These are phyloP conservation scores for Exophiala sp. DNA, from an alignment of 2,329 filamentous ascomycete species.

Conservation along the genomic window DNA sequence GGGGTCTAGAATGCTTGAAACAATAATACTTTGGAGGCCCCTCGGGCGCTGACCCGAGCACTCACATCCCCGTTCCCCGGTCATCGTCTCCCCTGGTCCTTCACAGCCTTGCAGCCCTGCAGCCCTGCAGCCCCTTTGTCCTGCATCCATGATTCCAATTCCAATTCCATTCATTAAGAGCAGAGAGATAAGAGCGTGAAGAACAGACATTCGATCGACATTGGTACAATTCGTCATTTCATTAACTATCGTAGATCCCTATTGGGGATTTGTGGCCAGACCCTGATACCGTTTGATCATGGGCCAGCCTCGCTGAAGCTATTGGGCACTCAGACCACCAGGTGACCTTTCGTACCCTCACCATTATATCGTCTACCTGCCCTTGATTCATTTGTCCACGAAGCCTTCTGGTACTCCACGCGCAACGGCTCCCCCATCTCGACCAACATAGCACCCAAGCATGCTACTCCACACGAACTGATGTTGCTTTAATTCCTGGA, in stretches of 20 bases:
- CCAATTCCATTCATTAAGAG: too few relatives aligned
- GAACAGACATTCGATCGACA: not conserved
- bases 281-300: not conserved
- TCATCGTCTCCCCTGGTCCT: too few relatives aligned
- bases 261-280: not conserved
- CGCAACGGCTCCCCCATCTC: conserved; percentile 45
- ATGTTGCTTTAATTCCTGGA: conserved; percentile 68
- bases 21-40: too few relatives aligned
- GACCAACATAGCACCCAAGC: conserved; percentile 75
- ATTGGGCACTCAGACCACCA: conserved; percentile 7
- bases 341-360: not conserved
- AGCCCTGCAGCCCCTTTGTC: too few relatives aligned
- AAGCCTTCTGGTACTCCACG: conserved; percentile 80
- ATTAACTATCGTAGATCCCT: not conserved
- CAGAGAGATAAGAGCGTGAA: too few relatives aligned
- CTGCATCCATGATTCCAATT: too few relatives aligned
- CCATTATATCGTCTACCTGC: not conserved
- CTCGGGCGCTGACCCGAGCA: too few relatives aligned
- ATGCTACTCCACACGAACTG: conserved; percentile 78
- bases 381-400: conserved; percentile 30
- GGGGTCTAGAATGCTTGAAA: too few relatives aligned
- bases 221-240: not conserved
- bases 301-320: not conserved
- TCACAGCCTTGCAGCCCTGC: too few relatives aligned
- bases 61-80: too few relatives aligned